A percentile compares a stretch with the other conserved stretches of the same genome.
Evolutionary conservation across 768 basidiomycete genomes (phyloP).

Genomic region (Tephrocybe sp.): DNA sequence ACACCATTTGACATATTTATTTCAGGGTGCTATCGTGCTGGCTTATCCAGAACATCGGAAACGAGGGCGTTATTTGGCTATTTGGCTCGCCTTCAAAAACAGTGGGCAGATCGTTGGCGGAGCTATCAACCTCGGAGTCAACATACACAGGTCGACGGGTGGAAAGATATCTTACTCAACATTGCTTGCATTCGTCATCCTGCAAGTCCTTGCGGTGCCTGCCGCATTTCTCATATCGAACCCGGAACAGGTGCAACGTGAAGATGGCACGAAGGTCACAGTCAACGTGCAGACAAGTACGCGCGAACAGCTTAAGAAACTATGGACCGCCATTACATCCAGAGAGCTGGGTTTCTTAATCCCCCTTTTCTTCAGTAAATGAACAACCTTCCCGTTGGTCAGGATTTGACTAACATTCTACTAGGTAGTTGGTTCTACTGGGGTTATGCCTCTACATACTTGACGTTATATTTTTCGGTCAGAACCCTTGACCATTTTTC

Average conservation of each 20-base stretch:
- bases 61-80: slow-evolving; percentile 13
- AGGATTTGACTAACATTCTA: neutral
- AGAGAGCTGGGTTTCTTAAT: slow-evolving; percentile 11
- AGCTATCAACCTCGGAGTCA: slow-evolving; percentile 16
- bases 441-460: slow-evolving; percentile 20
- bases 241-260: slow-evolving; percentile 16
- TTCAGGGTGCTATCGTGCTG: slow-evolving; percentile 12
- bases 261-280: slow-evolving; percentile 17
- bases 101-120: slow-evolving; percentile 17
- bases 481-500: neutral
- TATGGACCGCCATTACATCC: slow-evolving; percentile 9
- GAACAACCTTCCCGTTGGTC: neutral
- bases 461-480: slow-evolving; percentile 18
- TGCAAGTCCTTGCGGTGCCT: slow-evolving; percentile 16
- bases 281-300: slow-evolving; percentile 15
- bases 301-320: slow-evolving; percentile 13
- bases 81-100: slow-evolving; percentile 13
- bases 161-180: slow-evolving; percentile 19
- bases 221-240: slow-evolving; percentile 14
- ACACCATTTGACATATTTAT: neutral
- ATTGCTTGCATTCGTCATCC: slow-evolving; percentile 13
- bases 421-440: slow-evolving; percentile 22
- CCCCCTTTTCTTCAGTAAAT: slow-evolving; percentile 17
- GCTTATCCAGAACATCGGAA: slow-evolving; percentile 15
- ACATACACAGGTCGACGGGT: slow-evolving; percentile 14